phyloP scores from a whole-genome alignment of 768 basidiomycete species.

The Agaricus sinodeliciosus region DNA sequence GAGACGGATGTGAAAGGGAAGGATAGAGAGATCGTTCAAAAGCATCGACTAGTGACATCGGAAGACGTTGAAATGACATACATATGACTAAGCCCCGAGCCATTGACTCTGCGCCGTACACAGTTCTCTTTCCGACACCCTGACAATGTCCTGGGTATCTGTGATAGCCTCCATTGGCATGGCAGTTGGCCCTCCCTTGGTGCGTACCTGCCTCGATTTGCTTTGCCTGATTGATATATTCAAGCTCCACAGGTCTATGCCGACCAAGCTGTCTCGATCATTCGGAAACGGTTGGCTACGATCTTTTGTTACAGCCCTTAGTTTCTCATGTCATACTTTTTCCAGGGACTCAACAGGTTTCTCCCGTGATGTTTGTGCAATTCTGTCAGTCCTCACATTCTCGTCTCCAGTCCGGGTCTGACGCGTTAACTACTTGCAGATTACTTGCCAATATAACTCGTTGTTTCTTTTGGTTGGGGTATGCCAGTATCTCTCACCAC shows the following conservation, averaged over 20 bases:
- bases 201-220: slow-evolving; percentile 16
- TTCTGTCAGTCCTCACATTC: slow-evolving; percentile 43
- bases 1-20: no score
- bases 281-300: slow-evolving; percentile 51
- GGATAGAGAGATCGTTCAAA: no score
- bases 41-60: no score
- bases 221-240: slow-evolving; percentile 4
- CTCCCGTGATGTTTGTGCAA: slow-evolving; percentile 81
- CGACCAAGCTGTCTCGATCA: slow-evolving; percentile 77
- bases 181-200: slow-evolving; percentile 78
- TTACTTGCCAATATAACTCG: slow-evolving; percentile 80
- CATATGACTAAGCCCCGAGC: not conserved
- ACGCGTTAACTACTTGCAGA: slow-evolving; percentile 26
- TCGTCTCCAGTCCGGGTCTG: slow-evolving; percentile 1
- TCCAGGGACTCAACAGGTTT: slow-evolving; percentile 78
- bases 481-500: slow-evolving; percentile 8
- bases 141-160: slow-evolving; percentile 54
- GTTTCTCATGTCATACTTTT: not conserved
- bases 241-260: slow-evolving; percentile 54
- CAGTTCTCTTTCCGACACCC: not conserved
- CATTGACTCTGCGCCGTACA: not conserved
- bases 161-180: slow-evolving; percentile 67
- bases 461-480: slow-evolving; percentile 90
- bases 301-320: slow-evolving; percentile 19
- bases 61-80: no score